Evolutionary conservation across 2,329 filamentous ascomycete genomes (phyloP), one percentile per base, ranked within the genome.

Genomic region (Cytospora schulzeri): DNA sequence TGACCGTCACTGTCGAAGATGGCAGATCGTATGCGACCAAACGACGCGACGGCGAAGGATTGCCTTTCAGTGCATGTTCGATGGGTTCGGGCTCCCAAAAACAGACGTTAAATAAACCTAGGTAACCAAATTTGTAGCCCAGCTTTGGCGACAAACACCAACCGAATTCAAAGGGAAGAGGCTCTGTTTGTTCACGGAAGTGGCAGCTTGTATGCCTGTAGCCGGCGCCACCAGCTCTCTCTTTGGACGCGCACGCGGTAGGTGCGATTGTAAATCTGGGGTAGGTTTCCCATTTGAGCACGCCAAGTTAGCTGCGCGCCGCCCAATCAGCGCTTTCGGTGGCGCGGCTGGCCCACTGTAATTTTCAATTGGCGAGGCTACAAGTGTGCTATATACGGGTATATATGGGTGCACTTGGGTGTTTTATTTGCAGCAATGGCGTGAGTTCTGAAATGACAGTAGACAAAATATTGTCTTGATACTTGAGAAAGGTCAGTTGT

Each of bases 51-150:
- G 51, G 55, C 14, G 33, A n/a, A 54, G 55, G 26, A 35, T 19
- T 33, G 26, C 52, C 31, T 28, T 24, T 66, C 45, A 64, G 53
- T 45, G 56, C 64, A 66, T 66, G 45, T 31, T 57, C 24, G 45
- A 24, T 29, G 45, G 22, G 33, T 24, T 31, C 22, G n/a, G n/a
- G n/a, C 22, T 41, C 55, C 19, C 5, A n/a, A n/a, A n/a, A 11
- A 17, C 17, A 53, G n/a, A 35, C 28, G 31, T 11, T 3, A 45
- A 33, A 48, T 3, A 45, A 19, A 52, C 22, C 19, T 8, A 33
- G 9, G 12, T n/a, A n/a, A n/a, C n/a, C n/a, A n/a, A n/a, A n/a
- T 57, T 28, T 22, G 38, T 24, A 7, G 15, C 15, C 15, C 11
- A 5, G 26, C 3, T 50, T 3, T 7, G 11, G 31, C 33, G n/a